phyloP scores from a whole-genome alignment of 2,329 filamentous ascomycete genomes.

The Aspergillus niger region DNA sequence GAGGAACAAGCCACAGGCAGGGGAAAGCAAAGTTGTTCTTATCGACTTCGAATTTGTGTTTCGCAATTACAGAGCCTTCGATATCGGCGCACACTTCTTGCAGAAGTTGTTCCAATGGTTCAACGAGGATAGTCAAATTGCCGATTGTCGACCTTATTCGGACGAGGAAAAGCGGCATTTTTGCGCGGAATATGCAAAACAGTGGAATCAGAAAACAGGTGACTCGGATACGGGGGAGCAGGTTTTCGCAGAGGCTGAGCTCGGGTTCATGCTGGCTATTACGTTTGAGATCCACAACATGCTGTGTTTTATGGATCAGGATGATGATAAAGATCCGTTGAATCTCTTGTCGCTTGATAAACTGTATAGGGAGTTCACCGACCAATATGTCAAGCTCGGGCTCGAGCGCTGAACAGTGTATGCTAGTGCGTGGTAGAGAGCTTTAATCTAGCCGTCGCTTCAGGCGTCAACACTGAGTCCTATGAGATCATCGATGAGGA shows the following conservation, averaged over 20 bases:
- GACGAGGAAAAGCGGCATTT: neutral
- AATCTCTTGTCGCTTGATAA: neutral
- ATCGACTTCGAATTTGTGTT: neutral
- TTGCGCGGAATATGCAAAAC: neutral
- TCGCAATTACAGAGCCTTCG: neutral
- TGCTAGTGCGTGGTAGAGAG: no score
- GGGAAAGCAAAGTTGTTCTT: neutral
- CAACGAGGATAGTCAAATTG: neutral
- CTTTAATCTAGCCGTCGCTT: no score
- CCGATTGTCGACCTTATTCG: neutral
- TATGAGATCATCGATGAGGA: no score
- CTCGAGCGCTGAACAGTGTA: neutral
- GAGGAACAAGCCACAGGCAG: neutral
- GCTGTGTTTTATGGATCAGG: neutral
- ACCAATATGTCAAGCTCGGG: neutral
- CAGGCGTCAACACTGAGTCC: fast-evolving
- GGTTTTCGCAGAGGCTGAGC: neutral
- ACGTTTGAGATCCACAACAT: neutral
- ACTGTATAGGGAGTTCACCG: neutral
- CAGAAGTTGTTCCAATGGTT: neutral
- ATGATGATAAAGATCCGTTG: neutral
- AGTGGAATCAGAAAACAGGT: neutral
- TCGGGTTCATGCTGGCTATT: neutral
- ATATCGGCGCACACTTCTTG: neutral
- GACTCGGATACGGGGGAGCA: neutral